Percentiles rank a stretch among this genome's conserved stretches.
Conservation (phyloP, 1,284 basidiomycete genomes). For the Sanghuangporus weigelae region DNA sequence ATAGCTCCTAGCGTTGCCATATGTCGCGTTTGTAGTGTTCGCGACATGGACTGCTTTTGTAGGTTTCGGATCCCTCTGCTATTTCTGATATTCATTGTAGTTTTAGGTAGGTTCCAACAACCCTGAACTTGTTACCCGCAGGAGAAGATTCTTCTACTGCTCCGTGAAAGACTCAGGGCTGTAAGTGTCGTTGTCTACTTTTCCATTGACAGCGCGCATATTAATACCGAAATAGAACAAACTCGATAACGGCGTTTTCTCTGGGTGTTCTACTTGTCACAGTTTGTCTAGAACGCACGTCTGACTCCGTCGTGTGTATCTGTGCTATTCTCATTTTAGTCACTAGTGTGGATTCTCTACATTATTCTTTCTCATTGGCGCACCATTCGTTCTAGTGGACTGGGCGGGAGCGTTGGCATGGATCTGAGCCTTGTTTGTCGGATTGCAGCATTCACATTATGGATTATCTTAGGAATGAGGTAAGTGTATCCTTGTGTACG, state of each 20-base stretch:
- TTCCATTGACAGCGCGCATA: background rate
- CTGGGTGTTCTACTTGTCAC: conserved; percentile 34
- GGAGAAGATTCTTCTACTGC: conserved; percentile 46
- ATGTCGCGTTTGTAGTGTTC: conserved; percentile 33
- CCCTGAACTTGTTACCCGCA: conserved; percentile 35
- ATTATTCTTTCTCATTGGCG: conserved; percentile 35
- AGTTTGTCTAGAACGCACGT: conserved; percentile 29
- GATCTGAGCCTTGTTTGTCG: conserved; percentile 41
- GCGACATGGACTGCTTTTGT: conserved; percentile 38
- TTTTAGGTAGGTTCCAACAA: conserved; percentile 35
- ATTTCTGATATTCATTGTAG: background rate
- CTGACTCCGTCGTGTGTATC: background rate
- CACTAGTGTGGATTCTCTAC: conserved; percentile 35
- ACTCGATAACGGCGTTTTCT: conserved; percentile 34
- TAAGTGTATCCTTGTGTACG: conserved; percentile 13
- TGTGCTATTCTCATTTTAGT: background rate
- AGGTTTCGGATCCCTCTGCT: background rate
- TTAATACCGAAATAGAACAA: conserved; percentile 28
- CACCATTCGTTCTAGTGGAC: conserved; percentile 23
- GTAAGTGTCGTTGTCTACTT: conserved; percentile 25
- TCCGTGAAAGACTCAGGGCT: conserved; percentile 35
- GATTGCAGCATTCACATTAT: conserved; percentile 38
- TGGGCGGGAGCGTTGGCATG: conserved; percentile 24
- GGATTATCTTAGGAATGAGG: conserved; percentile 39
- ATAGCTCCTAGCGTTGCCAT: conserved; percentile 39